Percentiles rank a stretch among this genome's conserved stretches.
Evolutionary conservation across 176 grass and related monocot genomes (phyloP).

Genomic region (Oropetium thomaeum): DNA sequence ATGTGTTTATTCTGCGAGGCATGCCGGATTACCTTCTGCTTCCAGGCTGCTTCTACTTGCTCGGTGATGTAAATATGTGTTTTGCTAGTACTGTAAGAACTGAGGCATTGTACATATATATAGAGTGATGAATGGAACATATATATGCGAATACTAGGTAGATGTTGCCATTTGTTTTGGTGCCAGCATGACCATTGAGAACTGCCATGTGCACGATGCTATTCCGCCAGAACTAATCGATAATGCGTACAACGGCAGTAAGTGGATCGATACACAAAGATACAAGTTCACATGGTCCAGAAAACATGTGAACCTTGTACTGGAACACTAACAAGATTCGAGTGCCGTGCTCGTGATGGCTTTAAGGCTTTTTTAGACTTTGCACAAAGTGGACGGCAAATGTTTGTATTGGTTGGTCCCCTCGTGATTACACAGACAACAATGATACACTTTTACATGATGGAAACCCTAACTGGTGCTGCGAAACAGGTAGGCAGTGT

Average conservation of each 20-base stretch:
- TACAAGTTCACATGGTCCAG: neutral
- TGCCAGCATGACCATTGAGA: neutral
- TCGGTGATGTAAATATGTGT: constrained; percentile 30
- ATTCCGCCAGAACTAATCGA: neutral
- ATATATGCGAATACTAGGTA: neutral
- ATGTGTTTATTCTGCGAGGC: constrained; percentile 8
- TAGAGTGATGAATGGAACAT: neutral
- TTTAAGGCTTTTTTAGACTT: constrained; percentile 31
- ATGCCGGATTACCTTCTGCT: neutral
- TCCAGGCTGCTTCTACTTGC: neutral
- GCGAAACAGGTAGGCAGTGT: constrained; percentile 32
- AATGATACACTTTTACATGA: constrained; percentile 52
- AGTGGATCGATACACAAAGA: neutral
- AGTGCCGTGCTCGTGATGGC: constrained; percentile 26
- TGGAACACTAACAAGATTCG: constrained; percentile 21
- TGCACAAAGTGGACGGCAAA: constrained; percentile 31
- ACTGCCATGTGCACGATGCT: neutral
- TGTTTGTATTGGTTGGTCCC: constrained; percentile 39
- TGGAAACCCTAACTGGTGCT: constrained; percentile 42
- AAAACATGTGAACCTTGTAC: constrained; percentile 7
- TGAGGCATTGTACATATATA: constrained; percentile 33
- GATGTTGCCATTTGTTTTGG: neutral
- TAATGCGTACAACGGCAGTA: neutral
- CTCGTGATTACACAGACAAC: constrained; percentile 57
- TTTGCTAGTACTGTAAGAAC: constrained; percentile 17